These are phyloP conservation scores for Plasmodium cynomolgi DNA, from an alignment of 169 alveolate species.

Conservation along the genomic window DNA sequence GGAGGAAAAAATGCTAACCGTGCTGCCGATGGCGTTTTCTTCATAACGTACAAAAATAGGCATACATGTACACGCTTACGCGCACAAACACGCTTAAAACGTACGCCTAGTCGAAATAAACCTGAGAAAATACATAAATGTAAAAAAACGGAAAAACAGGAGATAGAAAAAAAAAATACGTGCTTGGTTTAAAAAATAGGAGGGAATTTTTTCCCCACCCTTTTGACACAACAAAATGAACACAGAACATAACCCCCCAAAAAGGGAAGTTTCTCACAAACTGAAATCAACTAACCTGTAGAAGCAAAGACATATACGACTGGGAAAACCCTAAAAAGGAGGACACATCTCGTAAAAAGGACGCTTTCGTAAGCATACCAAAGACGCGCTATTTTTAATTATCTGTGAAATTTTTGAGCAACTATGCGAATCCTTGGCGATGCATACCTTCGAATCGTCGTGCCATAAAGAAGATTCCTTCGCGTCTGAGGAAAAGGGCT, in stretches of 20 bases:
- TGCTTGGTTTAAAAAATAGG: background rate
- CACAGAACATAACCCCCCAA: background rate
- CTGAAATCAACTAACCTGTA: background rate
- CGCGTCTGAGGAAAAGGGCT: background rate
- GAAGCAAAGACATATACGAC: background rate
- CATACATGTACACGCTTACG: background rate
- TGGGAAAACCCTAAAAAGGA: background rate
- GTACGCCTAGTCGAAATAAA: background rate
- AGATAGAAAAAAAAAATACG: background rate
- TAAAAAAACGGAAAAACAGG: background rate
- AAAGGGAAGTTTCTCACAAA: background rate
- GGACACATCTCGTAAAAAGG: background rate
- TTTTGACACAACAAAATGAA: background rate
- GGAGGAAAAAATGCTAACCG: background rate
- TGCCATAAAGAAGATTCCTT: background rate
- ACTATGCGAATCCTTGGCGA: background rate
- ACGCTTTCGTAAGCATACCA: background rate
- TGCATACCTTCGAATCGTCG: background rate
- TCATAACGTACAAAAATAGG: slow-evolving; percentile 4
- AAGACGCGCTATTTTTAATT: background rate
- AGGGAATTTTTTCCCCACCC: background rate
- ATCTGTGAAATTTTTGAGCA: background rate
- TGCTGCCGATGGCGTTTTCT: background rate
- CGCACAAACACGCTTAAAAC: background rate
- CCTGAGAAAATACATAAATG: background rate